Base-by-base conservation (phyloP, 2,329 filamentous ascomycete genomes). In the Fusarium heterosporum region DNA sequence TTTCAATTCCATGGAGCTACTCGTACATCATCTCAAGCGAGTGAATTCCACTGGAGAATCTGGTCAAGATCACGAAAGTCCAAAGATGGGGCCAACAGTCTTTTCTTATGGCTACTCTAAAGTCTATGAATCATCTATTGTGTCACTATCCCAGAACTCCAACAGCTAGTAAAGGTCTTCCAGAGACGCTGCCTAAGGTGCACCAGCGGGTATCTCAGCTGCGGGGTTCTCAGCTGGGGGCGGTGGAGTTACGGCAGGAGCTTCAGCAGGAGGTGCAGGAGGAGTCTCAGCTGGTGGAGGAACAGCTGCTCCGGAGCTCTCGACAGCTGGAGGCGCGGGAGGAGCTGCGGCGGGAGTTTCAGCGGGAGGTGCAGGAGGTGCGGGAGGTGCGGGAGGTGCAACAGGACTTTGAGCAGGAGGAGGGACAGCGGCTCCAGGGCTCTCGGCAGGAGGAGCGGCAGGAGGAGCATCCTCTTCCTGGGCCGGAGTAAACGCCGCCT, bases 401-500 rank as follows among this genome's bases (percentile, higher is more conserved):
- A n/a, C n/a, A n/a, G n/a, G n/a, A n/a, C n/a, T n/a, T n/a, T n/a
- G n/a, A n/a, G n/a, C n/a, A n/a, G n/a, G n/a, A n/a, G n/a, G n/a
- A n/a, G n/a, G n/a, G n/a, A n/a, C n/a, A n/a, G n/a, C n/a, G n/a
- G n/a, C n/a, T n/a, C n/a, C n/a, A n/a, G n/a, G n/a, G n/a, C n/a
- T n/a, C n/a, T n/a, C n/a, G n/a, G n/a, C n/a, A n/a, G n/a, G n/a
- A n/a, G n/a, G n/a, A n/a, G n/a, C n/a, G n/a, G n/a, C n/a, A 3
- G 60, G 36, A 11, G 53, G 53, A 22, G 61, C 53, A 41, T 28
- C 46, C 26, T 66, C 55, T 17, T 51, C 65, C 4, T 58, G 51
- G 3, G 65, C 62, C 9, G 70, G 65, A 55, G 47, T 56, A 51
- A 72, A 72, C 4, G 70, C 70, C 8, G 70, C 70, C 1, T 57